Conservation (phyloP, 73 alveolate genomes). For the Paramecium pentaurelia region DNA sequence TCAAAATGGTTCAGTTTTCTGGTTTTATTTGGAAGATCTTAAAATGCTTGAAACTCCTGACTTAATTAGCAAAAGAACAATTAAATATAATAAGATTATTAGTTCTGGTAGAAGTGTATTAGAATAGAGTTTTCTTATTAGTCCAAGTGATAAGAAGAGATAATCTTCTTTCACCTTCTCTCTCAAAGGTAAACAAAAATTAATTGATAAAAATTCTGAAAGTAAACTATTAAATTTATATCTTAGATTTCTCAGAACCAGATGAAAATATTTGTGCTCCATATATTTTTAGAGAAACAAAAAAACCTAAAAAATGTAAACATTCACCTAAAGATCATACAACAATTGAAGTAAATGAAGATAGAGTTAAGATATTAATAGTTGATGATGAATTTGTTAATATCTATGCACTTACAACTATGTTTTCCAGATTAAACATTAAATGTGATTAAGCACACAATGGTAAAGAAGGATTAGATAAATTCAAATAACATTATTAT, state of each 20-base stretch:
- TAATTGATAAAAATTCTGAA: background rate
- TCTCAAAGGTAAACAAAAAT: background rate
- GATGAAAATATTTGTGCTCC: background rate
- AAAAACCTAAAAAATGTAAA: background rate
- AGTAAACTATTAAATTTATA: background rate
- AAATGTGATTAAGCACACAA: conserved; percentile 3
- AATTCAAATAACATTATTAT: background rate
- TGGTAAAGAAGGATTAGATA: background rate
- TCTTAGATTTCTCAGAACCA: background rate
- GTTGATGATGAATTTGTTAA: conserved; percentile 38
- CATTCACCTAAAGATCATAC: background rate
- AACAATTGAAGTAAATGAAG: background rate
- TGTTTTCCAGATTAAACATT: background rate
- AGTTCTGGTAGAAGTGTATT: background rate
- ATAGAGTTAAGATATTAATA: background rate
- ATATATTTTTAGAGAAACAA: background rate
- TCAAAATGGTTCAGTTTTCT: background rate
- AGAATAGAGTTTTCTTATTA: background rate
- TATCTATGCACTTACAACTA: conserved; percentile 5
- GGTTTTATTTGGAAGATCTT: conserved; percentile 20
- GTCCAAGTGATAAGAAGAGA: conserved; percentile 4
- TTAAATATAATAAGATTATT: background rate
- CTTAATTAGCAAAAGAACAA: background rate
- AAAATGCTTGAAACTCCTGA: background rate
- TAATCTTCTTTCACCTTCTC: background rate